Base-by-base conservation (phyloP, 2,329 filamentous ascomycete species). In the Sarocladium kiliense region DNA sequence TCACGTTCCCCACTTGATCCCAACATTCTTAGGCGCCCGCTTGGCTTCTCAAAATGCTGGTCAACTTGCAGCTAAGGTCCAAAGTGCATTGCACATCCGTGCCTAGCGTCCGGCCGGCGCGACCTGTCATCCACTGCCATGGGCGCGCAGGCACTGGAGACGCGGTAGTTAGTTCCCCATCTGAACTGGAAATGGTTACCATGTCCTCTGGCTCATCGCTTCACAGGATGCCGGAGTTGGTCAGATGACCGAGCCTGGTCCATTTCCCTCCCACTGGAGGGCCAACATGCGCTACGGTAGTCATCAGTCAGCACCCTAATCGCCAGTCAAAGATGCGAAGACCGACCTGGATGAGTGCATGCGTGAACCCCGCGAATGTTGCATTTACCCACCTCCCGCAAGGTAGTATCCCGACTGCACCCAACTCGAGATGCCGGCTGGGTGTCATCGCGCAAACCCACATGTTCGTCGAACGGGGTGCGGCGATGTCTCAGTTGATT, bases 401-500 rank as follows among this genome's bases (percentile, higher is more conserved):
- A 47, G 44, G 21, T 47, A 27, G 25, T 30, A 47, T 47, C 25
- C 44, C 25, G 44, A 27, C 5, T 12, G 41, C 4, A 23, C 11
- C 6, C 41, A 23, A 6, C 41, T 23, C 3, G 18, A 32, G 41
- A 25, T 44, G 21, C 21, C 41, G 41, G 41, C 3, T 39, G 9
- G 41, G 41, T 25, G 21, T 25, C 41, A 44, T 44, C 41, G 21
- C n/a, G 25, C 10, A n/a, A 23, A 19, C 12, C 44, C 23, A 47
- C 44, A 21, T 10, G 44, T 47, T 47, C 44, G 12, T 47, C n/a
- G 21, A 23, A 18, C 16, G 41, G 44, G 18, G 44, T 21, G 25
- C 27, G 23, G 44, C 16, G 6, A 5, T 47, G 44, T 47, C 44
- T 47, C 44, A 47, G 44, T 30, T 47, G 44, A 27, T 47, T 47